phyloP scores from a whole-genome alignment of 2,329 filamentous ascomycete species.

The Calonectria henricotiae region DNA sequence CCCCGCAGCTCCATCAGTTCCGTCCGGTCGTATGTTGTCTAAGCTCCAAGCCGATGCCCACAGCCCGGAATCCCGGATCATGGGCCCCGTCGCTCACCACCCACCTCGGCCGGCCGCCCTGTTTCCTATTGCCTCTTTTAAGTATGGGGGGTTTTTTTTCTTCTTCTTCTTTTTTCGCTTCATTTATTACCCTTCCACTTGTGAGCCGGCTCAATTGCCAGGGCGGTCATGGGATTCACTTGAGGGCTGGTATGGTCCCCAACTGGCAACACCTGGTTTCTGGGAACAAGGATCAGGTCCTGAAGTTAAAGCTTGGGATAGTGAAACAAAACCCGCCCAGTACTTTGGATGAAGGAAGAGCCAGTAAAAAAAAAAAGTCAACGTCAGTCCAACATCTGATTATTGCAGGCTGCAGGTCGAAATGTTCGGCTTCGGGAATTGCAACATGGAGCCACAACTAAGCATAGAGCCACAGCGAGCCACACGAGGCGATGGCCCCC shows the following conservation, averaged over 20 bases:
- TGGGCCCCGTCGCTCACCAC: slow-evolving; percentile 34
- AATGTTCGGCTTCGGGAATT: slow-evolving; percentile 34
- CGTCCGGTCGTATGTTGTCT: slow-evolving; percentile 40
- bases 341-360: neutral
- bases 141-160: slow-evolving; percentile 10
- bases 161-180: neutral
- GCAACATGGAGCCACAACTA: slow-evolving; percentile 28
- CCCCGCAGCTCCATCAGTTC: slow-evolving; percentile 28
- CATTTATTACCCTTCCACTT: slow-evolving; percentile 4
- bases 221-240: slow-evolving; percentile 16
- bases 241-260: neutral
- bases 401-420: slow-evolving; percentile 10
- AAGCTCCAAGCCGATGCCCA: slow-evolving; percentile 34
- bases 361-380: slow-evolving; percentile 6
- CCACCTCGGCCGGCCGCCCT: slow-evolving; percentile 28
- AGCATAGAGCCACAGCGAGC: slow-evolving; percentile 18
- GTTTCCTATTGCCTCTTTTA: slow-evolving; percentile 21
- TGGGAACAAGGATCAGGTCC: neutral
- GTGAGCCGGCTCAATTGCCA: slow-evolving; percentile 11
- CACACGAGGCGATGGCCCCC: slow-evolving; percentile 20
- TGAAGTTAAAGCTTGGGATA: slow-evolving; percentile 4
- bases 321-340: neutral
- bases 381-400: slow-evolving; percentile 28
- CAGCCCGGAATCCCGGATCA: slow-evolving; percentile 41
- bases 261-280: slow-evolving; percentile 10